These are phyloP conservation scores for Tuber aestivum DNA, from an alignment of 495 filamentous ascomycete genomes.

Conservation along the genomic window DNA sequence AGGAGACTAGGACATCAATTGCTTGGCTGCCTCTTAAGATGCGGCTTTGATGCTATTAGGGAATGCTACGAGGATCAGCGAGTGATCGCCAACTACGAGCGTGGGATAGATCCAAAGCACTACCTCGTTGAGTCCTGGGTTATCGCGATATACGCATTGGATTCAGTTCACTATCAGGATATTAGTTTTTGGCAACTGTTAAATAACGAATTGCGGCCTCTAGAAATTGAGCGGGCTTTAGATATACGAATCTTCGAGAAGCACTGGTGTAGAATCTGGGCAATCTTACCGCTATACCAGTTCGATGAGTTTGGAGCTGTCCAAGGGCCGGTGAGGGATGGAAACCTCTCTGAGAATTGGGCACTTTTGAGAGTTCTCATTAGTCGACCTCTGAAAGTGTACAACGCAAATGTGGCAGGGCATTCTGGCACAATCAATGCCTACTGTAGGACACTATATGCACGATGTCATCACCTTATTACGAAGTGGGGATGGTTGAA, in stretches of 20 bases:
- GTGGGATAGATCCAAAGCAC: constrained; percentile 58
- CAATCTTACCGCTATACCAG: constrained; percentile 67
- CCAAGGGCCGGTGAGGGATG: constrained; percentile 41
- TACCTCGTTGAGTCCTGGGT: constrained; percentile 60
- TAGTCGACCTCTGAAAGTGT: constrained; percentile 59
- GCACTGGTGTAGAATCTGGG: constrained; percentile 68
- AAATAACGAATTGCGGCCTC: constrained; percentile 47
- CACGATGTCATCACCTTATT: constrained; percentile 72
- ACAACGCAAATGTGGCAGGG: constrained; percentile 52
- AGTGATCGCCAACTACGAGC: constrained; percentile 52
- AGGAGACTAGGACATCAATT: constrained; percentile 42
- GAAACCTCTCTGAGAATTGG: constrained; percentile 63
- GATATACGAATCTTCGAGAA: constrained; percentile 60
- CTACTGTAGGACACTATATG: constrained; percentile 69
- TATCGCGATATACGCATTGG: constrained; percentile 56
- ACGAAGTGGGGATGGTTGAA: constrained; percentile 78
- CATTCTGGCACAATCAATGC: constrained; percentile 60
- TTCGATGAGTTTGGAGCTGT: constrained; percentile 64
- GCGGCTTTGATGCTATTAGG: constrained; percentile 52
- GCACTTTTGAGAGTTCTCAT: constrained; percentile 59
- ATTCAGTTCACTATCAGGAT: constrained; percentile 47
- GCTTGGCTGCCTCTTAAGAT: constrained; percentile 47
- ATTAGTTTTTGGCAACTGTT: constrained; percentile 56
- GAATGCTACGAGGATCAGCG: constrained; percentile 61
- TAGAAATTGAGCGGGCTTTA: constrained; percentile 39